Base-by-base conservation (phyloP, 129 eudicot genomes). In the Sambucus nigra region DNA sequence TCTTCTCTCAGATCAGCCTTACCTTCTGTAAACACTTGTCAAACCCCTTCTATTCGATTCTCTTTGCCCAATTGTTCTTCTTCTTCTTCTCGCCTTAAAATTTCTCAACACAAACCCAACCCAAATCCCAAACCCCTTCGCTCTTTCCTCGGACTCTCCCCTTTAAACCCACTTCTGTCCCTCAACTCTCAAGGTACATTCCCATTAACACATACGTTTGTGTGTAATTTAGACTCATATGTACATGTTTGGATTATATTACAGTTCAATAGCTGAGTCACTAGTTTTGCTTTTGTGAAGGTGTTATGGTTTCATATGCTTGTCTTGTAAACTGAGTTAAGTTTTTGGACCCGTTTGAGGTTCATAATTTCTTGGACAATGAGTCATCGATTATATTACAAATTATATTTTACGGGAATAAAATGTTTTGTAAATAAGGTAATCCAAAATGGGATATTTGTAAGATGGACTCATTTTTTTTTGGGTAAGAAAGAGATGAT, bases 1-100 rank as follows among this genome's bases (percentile, higher is more conserved):
- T 74, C 91, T 8, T 80, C 86, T 63, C 78, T 85, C 20, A 66
- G 70, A 63, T 63, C 83, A 5, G 73, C 95, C 16, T 73, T 85
- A 1, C 95, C 95, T 54, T 66, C 83, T 11, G 25, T 66, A 19
- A 23, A 67, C 47, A 5, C 12, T 23, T 53, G 63, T 53, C 69
- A 25, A 56, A 17, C 40, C 2, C 61, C 69, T 47, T 55, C 76
- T 5, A 42, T 61, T 52, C 70, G 73, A 19, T 69, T 76, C 27
- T 69, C 83, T 5, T 1, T 27, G 24, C 49, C 65, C 25, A 60
- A 63, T 19, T 60, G 80, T 31, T 64, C 79, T 51, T 62, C 52
- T 45, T 64, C 56, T 16, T 59, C 48, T 48, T 23, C 69, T 35
- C 70, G 69, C 7, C 25, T 61, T 60, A 73, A 47, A 60, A 1